Conservation (phyloP, 495 filamentous ascomycete species). For the Penicillium egyptiacum region DNA sequence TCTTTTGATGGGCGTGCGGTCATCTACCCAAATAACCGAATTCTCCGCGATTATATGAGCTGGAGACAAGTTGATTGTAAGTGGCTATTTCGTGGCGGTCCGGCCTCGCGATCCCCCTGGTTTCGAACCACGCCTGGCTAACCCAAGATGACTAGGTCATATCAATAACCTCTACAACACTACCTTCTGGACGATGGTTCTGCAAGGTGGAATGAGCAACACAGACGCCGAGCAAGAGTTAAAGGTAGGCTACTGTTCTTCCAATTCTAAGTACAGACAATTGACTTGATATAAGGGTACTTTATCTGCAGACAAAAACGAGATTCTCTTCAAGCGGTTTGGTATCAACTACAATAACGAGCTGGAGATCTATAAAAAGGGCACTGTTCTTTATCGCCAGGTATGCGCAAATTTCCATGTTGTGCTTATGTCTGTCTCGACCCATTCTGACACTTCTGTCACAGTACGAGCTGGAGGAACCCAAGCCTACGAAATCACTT, state of each 20-base stretch:
- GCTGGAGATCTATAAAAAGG: constrained; percentile 87
- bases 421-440: background rate
- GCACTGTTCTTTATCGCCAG: constrained; percentile 83
- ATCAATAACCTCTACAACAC: constrained; percentile 99
- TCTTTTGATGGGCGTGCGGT: constrained; percentile 92
- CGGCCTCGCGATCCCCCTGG: background rate
- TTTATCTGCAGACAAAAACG: constrained; percentile 83
- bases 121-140: background rate
- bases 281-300: constrained; percentile 61
- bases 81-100: constrained; percentile 23
- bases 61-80: constrained; percentile 96
- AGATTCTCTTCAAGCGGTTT: constrained; percentile 88
- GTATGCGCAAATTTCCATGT: constrained; percentile 45
- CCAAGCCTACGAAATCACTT: constrained; percentile 18
- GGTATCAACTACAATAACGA: constrained; percentile 98
- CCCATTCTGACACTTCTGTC: constrained; percentile 14
- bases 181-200: constrained; percentile 87
- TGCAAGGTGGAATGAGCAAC: constrained; percentile 68
- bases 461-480: constrained; percentile 45
- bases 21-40: constrained; percentile 73
- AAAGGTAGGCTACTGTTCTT: constrained; percentile 46
- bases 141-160: constrained; percentile 58
- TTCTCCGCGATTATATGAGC: constrained; percentile 90
- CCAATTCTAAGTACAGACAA: background rate
- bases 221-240: constrained; percentile 78